Evolutionary conservation across 2,329 filamentous ascomycete species (phyloP).

Genomic region (Aspergillus glaucus): DNA sequence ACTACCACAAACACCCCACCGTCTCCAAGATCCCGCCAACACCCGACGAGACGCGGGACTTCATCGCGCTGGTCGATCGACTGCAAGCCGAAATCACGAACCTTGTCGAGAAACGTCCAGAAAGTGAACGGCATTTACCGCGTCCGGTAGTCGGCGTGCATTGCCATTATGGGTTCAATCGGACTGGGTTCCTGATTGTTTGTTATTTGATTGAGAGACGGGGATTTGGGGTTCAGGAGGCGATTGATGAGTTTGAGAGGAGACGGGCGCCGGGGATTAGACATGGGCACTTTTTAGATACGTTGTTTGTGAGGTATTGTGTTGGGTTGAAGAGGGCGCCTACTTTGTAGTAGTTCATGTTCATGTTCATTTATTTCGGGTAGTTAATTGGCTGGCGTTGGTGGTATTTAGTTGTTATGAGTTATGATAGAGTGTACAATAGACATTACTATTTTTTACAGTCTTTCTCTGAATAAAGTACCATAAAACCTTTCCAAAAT

Average conservation of each 20-base stretch:
- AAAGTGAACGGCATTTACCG: slow-evolving; percentile 27
- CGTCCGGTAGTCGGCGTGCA: slow-evolving; percentile 69
- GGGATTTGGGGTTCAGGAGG: slow-evolving; percentile 64
- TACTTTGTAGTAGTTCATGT: slow-evolving; percentile 22
- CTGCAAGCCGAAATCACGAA: slow-evolving; percentile 52
- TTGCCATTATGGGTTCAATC: slow-evolving; percentile 94
- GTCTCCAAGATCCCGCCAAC: slow-evolving; percentile 84
- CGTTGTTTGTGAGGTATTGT: slow-evolving; percentile 71
- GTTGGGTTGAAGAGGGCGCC: slow-evolving; percentile 43
- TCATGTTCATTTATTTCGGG: slow-evolving; percentile 1
- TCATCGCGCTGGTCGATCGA: slow-evolving; percentile 54
- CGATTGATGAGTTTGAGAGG: slow-evolving; percentile 69
- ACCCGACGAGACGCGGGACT: slow-evolving; percentile 53
- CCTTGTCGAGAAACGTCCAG: slow-evolving; percentile 35
- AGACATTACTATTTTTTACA: background rate
- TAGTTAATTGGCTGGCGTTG: background rate
- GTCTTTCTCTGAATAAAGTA: too few species aligned
- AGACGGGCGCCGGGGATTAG: slow-evolving; percentile 76
- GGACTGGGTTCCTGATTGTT: slow-evolving; percentile 84
- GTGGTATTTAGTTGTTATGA: slow-evolving; percentile 10
- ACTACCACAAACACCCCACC: slow-evolving; percentile 82
- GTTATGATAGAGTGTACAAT: slow-evolving; percentile 18
- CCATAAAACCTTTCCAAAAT: background rate
- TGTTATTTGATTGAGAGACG: slow-evolving; percentile 83
- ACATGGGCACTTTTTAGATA: slow-evolving; percentile 82